Percentiles rank a stretch among this genome's conserved stretches.
phyloP scores from a whole-genome alignment of 2,329 filamentous ascomycete genomes.

The Simplicillium aogashimaense region DNA sequence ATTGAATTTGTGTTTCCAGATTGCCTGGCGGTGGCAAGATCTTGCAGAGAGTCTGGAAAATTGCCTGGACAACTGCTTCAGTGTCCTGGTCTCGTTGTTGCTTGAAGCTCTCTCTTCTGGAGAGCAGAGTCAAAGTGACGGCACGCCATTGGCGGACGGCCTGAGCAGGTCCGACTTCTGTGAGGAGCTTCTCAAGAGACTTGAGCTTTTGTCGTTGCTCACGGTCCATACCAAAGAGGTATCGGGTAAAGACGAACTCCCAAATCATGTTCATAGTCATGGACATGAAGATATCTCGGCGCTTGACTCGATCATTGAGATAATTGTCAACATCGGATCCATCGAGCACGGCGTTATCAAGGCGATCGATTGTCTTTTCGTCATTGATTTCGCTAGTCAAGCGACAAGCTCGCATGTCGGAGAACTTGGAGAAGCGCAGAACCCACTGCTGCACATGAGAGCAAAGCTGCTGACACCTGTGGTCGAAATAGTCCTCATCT shows the following conservation, averaged over 20 bases:
- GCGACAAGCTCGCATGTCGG: constrained; percentile 80
- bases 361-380: constrained; percentile 85
- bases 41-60: constrained; percentile 73
- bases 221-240: constrained; percentile 96
- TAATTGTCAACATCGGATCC: constrained; percentile 87
- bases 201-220: constrained; percentile 98
- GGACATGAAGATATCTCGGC: constrained; percentile 95
- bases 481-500: constrained; percentile 93
- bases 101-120: constrained; percentile 69
- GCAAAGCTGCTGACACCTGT: constrained; percentile 87
- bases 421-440: constrained; percentile 94
- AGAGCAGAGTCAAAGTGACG: constrained; percentile 82
- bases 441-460: constrained; percentile 98
- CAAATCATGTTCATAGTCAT: constrained; percentile 99
- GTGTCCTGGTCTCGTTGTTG: constrained; percentile 81
- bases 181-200: constrained; percentile 81
- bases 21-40: constrained; percentile 81
- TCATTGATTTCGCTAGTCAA: constrained; percentile 76
- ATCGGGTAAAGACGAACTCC: constrained; percentile 97
- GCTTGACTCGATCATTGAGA: constrained; percentile 75
- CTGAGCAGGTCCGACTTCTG: constrained; percentile 74
- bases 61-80: constrained; percentile 80
- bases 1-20: constrained; percentile 69
- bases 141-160: constrained; percentile 98
- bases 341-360: constrained; percentile 91